Conservation (phyloP, 2,329 filamentous ascomycete species). For the Colletotrichum tropicicola region DNA sequence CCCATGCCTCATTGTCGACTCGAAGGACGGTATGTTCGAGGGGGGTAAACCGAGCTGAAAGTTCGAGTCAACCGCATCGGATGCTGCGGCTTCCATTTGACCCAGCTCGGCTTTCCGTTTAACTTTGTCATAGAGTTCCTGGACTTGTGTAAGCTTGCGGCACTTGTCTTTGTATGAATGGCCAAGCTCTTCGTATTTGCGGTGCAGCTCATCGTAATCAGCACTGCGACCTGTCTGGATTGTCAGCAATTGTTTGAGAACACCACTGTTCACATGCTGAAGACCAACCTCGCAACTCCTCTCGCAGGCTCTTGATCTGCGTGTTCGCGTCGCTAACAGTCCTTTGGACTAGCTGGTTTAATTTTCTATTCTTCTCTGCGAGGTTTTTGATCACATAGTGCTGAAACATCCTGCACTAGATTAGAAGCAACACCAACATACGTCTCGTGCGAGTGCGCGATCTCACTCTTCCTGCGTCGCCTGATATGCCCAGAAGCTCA, state of each 20-base stretch:
- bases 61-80: constrained; percentile 41
- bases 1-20: not conserved
- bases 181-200: constrained; percentile 77
- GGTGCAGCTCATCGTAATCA: constrained; percentile 70
- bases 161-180: constrained; percentile 75
- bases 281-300: constrained; percentile 68
- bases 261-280: not conserved
- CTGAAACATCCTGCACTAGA: constrained; percentile 73
- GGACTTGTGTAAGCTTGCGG: constrained; percentile 73
- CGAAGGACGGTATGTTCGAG: not conserved
- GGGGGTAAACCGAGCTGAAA: not conserved
- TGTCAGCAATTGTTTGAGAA: constrained; percentile 13
- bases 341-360: constrained; percentile 76
- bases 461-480: constrained; percentile 82
- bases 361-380: constrained; percentile 73
- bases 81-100: constrained; percentile 64
- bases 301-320: constrained; percentile 73
- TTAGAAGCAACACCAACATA: constrained; percentile 10
- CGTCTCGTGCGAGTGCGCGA: not conserved
- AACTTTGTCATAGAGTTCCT: constrained; percentile 70
- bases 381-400: constrained; percentile 77
- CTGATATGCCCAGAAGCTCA: constrained; percentile 90
- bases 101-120: constrained; percentile 64
- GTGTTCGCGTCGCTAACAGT: constrained; percentile 78
- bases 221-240: constrained; percentile 57